These are phyloP conservation scores for Marasmius tenuissimus DNA, from an alignment of 1,284 basidiomycete genomes.

Conservation along the genomic window DNA sequence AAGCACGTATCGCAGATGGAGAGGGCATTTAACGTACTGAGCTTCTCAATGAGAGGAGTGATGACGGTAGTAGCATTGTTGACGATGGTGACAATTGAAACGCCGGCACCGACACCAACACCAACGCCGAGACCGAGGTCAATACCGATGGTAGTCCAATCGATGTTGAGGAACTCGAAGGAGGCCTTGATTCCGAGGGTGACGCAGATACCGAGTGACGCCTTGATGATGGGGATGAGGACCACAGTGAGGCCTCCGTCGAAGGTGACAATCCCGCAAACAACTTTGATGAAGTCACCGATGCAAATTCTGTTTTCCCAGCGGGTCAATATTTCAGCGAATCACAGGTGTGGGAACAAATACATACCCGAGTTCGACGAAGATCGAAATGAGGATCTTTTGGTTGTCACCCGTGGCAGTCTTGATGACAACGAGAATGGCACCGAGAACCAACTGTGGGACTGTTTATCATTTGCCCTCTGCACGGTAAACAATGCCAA, in stretches of 20 bases:
- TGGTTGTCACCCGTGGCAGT: not conserved
- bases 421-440: not conserved
- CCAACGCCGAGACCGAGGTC: not conserved
- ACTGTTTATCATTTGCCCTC: not conserved
- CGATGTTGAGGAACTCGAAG: not conserved
- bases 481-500: not conserved
- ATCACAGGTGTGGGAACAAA: not conserved
- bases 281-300: not conserved
- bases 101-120: not conserved
- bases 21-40: not conserved
- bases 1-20: not conserved
- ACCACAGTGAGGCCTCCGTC: not conserved
- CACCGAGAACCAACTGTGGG: not conserved
- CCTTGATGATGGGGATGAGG: not conserved
- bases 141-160: not conserved
- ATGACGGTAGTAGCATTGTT: not conserved
- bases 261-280: not conserved
- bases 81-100: not conserved
- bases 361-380: slow-evolving; percentile 2
- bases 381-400: not conserved
- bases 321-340: too few species aligned
- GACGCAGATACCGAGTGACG: not conserved
- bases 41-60: not conserved
- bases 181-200: not conserved
- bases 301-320: not conserved